phyloP scores from a whole-genome alignment of 345 rosid genomes.

The Linum tenue region DNA sequence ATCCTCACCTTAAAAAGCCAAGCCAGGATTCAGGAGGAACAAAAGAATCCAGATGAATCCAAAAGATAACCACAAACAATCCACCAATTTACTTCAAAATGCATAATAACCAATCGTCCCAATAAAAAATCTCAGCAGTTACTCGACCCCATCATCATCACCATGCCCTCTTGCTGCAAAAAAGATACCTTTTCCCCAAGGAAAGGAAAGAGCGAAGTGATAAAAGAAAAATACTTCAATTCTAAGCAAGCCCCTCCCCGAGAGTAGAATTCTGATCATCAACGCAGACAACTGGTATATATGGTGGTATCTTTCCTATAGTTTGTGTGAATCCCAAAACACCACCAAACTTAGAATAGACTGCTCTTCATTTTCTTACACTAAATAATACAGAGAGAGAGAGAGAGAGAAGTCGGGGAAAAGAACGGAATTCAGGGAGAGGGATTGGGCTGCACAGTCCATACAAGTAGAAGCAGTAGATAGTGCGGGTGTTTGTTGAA shows the following conservation, averaged over 20 bases:
- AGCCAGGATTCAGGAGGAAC: conserved; percentile 31
- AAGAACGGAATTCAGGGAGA: background rate
- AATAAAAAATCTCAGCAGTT: background rate
- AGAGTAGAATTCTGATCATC: background rate
- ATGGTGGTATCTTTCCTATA: background rate
- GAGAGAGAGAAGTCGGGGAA: conserved; percentile 2
- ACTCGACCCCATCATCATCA: conserved; percentile 12
- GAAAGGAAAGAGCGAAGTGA: conserved; percentile 3
- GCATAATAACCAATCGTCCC: conserved; percentile 14
- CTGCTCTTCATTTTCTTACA: background rate
- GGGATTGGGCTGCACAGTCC: background rate
- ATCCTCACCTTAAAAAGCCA: conserved; percentile 23
- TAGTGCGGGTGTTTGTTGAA: background rate
- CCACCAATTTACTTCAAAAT: conserved; percentile 16
- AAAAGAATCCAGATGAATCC: conserved; percentile 27
- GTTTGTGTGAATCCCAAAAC: conserved; percentile 1
- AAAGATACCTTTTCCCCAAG: conserved; percentile 9
- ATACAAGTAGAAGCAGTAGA: background rate
- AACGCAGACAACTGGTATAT: background rate
- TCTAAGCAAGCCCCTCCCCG: conserved; percentile 16
- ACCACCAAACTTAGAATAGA: background rate
- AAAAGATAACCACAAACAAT: conserved; percentile 28
- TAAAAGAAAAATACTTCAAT: conserved; percentile 22
- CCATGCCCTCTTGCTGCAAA: conserved; percentile 22
- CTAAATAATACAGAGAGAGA: background rate